Conservation (phyloP, 73 alveolate species). For the Symbiodinium pilosum region DNA sequence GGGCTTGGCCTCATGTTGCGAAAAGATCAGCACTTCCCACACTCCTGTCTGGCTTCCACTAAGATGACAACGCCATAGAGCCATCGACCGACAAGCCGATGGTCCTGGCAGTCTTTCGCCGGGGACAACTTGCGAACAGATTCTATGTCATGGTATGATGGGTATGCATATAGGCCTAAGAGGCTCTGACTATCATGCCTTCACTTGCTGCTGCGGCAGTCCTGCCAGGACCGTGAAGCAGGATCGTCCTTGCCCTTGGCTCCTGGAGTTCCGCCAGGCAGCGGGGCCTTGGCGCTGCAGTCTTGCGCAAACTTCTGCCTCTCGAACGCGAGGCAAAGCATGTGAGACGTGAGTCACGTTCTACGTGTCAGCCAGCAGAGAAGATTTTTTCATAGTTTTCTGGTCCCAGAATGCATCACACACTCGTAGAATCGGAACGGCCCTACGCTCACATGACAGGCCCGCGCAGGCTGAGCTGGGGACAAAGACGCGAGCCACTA, state of each 20-base stretch:
- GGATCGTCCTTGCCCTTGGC: constrained; percentile 72
- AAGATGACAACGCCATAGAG: constrained; percentile 47
- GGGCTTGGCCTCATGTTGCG: constrained; percentile 39
- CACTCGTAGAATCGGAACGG: not conserved
- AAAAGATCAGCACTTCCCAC: not conserved
- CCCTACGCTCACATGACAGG: not conserved
- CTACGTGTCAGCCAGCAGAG: no score
- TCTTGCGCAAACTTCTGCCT: no score
- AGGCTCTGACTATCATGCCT: no score
- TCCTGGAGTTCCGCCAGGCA: constrained; percentile 64
- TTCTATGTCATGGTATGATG: no score
- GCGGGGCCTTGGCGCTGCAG: constrained; percentile 61
- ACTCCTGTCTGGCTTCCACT: not conserved
- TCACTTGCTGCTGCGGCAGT: no score
- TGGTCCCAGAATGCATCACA: not conserved
- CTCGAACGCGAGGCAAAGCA: no score
- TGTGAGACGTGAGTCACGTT: no score
- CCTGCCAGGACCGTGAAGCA: constrained; percentile 86
- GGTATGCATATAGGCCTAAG: no score
- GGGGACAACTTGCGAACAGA: no score
- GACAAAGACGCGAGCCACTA: constrained; percentile 57
- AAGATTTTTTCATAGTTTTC: not conserved
- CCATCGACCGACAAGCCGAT: constrained; percentile 89
- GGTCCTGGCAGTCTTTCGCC: no score
- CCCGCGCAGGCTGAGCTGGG: not conserved